Evolutionary conservation across 2,329 filamentous ascomycete genomes (phyloP).

Genomic region (Beauveria sp.): DNA sequence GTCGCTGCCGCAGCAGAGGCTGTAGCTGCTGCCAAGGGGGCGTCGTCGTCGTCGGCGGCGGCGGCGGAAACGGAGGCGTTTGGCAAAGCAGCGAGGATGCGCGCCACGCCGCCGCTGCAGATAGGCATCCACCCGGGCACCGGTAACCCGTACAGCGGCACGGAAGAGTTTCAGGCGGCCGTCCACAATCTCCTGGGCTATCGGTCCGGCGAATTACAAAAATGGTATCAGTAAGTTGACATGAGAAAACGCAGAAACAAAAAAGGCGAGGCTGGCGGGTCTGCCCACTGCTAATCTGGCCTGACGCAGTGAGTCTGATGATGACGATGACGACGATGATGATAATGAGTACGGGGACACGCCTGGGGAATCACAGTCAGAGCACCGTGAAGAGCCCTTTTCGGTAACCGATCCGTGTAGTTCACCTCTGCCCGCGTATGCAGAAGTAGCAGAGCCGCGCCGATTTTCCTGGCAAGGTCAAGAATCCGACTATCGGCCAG

Average conservation of each 20-base stretch:
- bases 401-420: neutral
- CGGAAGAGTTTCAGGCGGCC: conserved; percentile 7
- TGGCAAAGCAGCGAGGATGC: neutral
- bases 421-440: neutral
- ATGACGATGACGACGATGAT: neutral
- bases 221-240: conserved; percentile 23
- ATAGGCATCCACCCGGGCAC: neutral
- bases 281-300: conserved; percentile 8
- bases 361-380: neutral
- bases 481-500: conserved; percentile 5
- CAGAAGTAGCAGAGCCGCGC: neutral
- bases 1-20: neutral
- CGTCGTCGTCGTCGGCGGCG: neutral
- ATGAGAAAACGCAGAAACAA: neutral
- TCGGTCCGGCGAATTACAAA: neutral
- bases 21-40: neutral
- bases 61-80: neutral
- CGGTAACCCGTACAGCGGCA: neutral
- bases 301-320: neutral
- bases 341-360: neutral
- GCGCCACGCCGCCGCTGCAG: neutral
- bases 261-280: neutral
- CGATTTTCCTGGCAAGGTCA: conserved; percentile 5
- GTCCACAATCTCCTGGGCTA: conserved; percentile 9
- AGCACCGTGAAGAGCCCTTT: neutral